Percentiles rank a stretch among this genome's conserved stretches.
phyloP scores from a whole-genome alignment of 495 filamentous ascomycete species.

The Penicillium mononematosum region DNA sequence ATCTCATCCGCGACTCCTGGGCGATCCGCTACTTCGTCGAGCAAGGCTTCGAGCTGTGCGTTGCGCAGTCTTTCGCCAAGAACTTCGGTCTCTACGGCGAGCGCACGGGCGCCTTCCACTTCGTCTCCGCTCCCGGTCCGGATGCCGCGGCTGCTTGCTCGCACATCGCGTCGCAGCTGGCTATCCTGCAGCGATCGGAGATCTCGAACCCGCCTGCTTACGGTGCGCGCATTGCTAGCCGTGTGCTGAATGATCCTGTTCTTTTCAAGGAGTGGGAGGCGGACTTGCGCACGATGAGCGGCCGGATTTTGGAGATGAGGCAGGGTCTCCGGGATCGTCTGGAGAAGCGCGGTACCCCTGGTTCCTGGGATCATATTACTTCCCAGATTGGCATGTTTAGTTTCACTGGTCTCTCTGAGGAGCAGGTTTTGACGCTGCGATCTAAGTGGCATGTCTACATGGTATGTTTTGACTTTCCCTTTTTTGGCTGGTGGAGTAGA shows the following conservation, averaged over 20 bases:
- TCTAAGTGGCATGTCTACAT: slow-evolving; percentile 90
- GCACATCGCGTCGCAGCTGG: slow-evolving; percentile 77
- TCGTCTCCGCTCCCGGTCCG: slow-evolving; percentile 70
- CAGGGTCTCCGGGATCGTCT: slow-evolving; percentile 70
- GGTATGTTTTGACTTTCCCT: slow-evolving; percentile 38
- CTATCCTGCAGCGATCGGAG: slow-evolving; percentile 92
- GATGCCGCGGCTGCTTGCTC: slow-evolving; percentile 63
- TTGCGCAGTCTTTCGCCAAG: slow-evolving; percentile 97
- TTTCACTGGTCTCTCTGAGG: slow-evolving; percentile 86
- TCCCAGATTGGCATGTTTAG: slow-evolving; percentile 99
- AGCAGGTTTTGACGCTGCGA: slow-evolving; percentile 78
- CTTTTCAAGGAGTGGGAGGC: slow-evolving; percentile 95
- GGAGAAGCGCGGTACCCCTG: slow-evolving; percentile 76
- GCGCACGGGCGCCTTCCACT: slow-evolving; percentile 95
- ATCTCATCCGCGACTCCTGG: slow-evolving; percentile 80
- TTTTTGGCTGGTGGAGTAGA: not conserved
- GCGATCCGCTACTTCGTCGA: slow-evolving; percentile 91
- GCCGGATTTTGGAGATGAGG: slow-evolving; percentile 89
- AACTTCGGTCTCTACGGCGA: slow-evolving; percentile 98
- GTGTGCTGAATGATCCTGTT: slow-evolving; percentile 74
- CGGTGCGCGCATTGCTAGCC: slow-evolving; percentile 81
- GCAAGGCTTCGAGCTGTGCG: slow-evolving; percentile 91
- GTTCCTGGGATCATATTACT: slow-evolving; percentile 93
- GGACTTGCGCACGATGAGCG: slow-evolving; percentile 89
- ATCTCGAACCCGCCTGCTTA: slow-evolving; percentile 96